Base-by-base conservation (phyloP, 805 yeast species). In the Nakazawaea holstii region DNA sequence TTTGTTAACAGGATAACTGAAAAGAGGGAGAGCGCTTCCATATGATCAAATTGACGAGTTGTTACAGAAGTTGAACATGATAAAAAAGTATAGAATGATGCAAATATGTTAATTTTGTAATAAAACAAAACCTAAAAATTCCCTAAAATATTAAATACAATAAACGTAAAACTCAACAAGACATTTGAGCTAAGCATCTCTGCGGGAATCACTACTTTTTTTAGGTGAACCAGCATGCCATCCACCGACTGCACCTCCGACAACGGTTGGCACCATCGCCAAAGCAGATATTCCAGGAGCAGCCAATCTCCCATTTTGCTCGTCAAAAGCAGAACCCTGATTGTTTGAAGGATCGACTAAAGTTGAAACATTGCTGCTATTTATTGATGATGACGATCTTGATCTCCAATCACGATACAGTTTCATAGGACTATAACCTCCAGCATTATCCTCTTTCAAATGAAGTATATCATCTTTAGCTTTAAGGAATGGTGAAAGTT, bases 231-330 rank as follows among this genome's bases (percentile, higher is more conserved):
- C 15, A 32, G 14, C 44, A 24, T 49, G 63, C 76, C 77, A 72
- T 6, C 82, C 82, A 13, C 79, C 81, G 39, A 77, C 72, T 4
- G 82, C 81, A 33, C 82, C 82, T 28, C 80, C 79, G 9, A 77
- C 79, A 46, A 75, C 67, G 14, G 77, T 70, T 1, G 82, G 82
- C 5, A 77, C 78, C 74, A 77, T 72, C 1, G 76, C 67, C 46
- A 73, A 55, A 2, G 76, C 76, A 20, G 72, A 67, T 17, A 73
- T 58, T 4, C 39, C 43, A 10, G 37, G 27, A 7, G 51, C 40
- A 6, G 41, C 27, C 2, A 35, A 39, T 24, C 37, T 17, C 10
- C 41, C 49, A 35, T 46, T 29, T 8, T 33, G 30, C 5, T 40
- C 41, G 11, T 45, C 48, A 15, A n/a, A 33, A 27, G 8, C 15